phyloP scores from a whole-genome alignment of 2,329 filamentous ascomycete species.

The Fusarium sp. region DNA sequence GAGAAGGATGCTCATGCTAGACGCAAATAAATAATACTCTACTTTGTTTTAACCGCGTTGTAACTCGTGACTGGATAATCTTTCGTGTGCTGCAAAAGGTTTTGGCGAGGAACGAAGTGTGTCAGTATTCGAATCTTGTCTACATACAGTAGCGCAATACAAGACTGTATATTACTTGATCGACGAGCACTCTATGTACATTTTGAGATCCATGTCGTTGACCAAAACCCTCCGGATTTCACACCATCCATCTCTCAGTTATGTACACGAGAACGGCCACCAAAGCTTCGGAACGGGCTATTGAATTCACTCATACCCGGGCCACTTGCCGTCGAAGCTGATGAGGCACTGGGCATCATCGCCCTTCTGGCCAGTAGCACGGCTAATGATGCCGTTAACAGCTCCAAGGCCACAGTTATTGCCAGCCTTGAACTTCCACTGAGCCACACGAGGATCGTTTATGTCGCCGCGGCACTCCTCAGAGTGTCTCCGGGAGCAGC shows the following conservation, averaged over 20 bases:
- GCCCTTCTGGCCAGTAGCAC: neutral
- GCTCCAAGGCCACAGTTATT: neutral
- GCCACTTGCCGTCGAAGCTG: neutral
- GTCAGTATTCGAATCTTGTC: neutral
- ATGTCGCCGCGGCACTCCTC: neutral
- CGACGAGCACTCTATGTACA: neutral
- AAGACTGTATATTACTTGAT: neutral
- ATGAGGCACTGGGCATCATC: neutral
- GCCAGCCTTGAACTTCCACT: slow-evolving; percentile 1
- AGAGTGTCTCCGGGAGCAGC: neutral
- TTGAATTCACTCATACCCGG: neutral
- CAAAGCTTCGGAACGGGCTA: fast-evolving
- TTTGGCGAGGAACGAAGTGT: neutral
- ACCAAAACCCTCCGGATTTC: neutral
- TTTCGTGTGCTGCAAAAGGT: too few relatives aligned
- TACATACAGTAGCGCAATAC: neutral
- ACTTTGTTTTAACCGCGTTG: neutral
- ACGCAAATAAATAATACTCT: neutral
- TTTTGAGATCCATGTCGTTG: neutral
- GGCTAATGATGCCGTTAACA: neutral
- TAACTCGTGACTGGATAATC: neutral
- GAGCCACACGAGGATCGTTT: neutral
- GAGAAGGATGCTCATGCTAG: neutral
- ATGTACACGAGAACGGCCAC: neutral
- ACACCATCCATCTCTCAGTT: too few relatives aligned